Conservation (phyloP, 2,329 filamentous ascomycete species). For the Penicillium sp. region DNA sequence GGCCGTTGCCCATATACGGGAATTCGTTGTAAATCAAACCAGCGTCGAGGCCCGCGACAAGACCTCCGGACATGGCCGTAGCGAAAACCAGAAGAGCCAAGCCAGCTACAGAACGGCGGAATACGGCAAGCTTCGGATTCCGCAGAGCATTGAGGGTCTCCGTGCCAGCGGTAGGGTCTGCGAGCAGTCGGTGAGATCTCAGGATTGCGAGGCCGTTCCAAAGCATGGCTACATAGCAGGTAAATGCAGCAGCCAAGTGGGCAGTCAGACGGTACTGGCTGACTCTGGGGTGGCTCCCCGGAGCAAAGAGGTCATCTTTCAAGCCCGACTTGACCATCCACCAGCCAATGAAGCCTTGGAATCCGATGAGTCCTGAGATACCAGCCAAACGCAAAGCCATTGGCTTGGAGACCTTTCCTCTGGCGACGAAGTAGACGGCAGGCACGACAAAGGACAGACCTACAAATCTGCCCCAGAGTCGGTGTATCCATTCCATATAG, state of each 20-base stretch:
- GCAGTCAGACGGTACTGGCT: conserved; percentile 90
- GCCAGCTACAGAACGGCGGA: conserved; percentile 68
- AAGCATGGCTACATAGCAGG: conserved; percentile 93
- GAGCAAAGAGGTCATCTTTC: conserved; percentile 91
- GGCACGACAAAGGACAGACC: conserved; percentile 86
- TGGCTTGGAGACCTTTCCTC: conserved; percentile 68
- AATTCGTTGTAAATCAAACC: conserved; percentile 99
- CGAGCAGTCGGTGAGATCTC: conserved; percentile 68
- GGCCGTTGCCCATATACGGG: conserved; percentile 83
- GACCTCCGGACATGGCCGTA: conserved; percentile 87
- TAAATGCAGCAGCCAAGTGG: conserved; percentile 84
- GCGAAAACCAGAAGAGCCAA: conserved; percentile 75
- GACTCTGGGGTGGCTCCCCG: conserved; percentile 84
- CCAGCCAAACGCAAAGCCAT: conserved; percentile 76
- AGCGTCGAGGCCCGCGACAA: conserved; percentile 92
- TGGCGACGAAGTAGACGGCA: conserved; percentile 80
- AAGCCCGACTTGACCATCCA: conserved; percentile 99
- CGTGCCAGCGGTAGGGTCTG: conserved; percentile 60
- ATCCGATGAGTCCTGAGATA: conserved; percentile 84
- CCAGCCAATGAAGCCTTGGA: conserved; percentile 95
- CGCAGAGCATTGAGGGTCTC: conserved; percentile 60
- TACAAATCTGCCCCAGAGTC: conserved; percentile 89
- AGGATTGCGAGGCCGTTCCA: conserved; percentile 82
- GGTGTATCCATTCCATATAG: conserved; percentile 98
- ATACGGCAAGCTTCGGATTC: conserved; percentile 64